Evolutionary conservation across 345 rosid species (phyloP), one percentile per base, ranked within the genome.

Genomic region (Litchi chinensis): DNA sequence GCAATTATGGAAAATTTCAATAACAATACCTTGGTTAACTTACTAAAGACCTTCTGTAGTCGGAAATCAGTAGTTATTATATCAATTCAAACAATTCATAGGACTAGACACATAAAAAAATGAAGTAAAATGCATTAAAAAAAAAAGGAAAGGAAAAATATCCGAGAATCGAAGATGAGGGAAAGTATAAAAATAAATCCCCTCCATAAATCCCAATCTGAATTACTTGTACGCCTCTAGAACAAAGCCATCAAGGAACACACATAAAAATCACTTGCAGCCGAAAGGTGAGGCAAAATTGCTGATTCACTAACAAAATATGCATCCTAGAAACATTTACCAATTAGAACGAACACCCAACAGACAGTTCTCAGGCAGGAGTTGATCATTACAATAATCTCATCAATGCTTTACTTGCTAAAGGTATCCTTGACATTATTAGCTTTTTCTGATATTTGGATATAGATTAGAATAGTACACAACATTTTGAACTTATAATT

Each of bases 351-450:
- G 28, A 1, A 71, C 28, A 41, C 54, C 48, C 71, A n/a, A n/a
- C 48, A 70, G 28, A 71, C 24, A 54, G 52, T 54, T 10, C 26
- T 76, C 92, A 84, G 80, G 98, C 95, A 0, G 99, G 99, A 78
- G 90, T 96, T 50, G 99, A 96, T 75, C 97, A 96, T 73, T 96
- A 96, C 81, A 91, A 96, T 80, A 90, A 88, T 57, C 82, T 96
- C 82, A 93, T 96, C 57, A 77, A 96, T 80, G 95, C 97, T 62
- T 83, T 96, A 75, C 91, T 96, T 40, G 91, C 94, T 19, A 82
- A 89, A 80, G 99, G 97, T 92, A 79, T 26, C 19, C 22, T 32
- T 16, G 57, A 26, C 21, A 32, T 32, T 54, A 32, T 32, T 32
- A 32, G 37, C 37, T 32, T 32, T 32, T 32, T 32, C 37, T 32